phyloP scores from a whole-genome alignment of 805 yeast species.

The Clavispora santaluciae region DNA sequence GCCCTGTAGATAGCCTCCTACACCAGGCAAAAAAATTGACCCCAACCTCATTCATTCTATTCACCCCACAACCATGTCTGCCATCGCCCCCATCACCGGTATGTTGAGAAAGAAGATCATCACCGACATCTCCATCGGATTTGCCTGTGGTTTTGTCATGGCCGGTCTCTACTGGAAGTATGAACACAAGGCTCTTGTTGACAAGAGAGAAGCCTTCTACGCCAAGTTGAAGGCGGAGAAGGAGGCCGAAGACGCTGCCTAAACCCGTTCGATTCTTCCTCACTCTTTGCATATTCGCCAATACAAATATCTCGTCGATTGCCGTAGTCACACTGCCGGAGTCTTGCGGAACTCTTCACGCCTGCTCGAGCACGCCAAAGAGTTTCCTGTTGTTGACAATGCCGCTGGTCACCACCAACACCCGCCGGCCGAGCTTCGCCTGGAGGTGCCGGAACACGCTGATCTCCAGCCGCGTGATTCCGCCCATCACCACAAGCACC shows the following conservation, averaged over 20 bases:
- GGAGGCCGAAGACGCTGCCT: slow-evolving; percentile 48
- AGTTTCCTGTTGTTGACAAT: slow-evolving; percentile 35
- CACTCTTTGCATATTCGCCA: slow-evolving; percentile 2
- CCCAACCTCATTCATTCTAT: background rate
- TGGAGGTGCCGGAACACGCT: slow-evolving; percentile 66
- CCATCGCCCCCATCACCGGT: slow-evolving; percentile 85
- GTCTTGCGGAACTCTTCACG: background rate
- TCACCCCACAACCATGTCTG: slow-evolving; percentile 1
- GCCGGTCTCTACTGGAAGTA: slow-evolving; percentile 80
- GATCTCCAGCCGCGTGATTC: slow-evolving; percentile 80
- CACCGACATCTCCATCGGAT: slow-evolving; percentile 72
- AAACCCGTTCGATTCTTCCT: slow-evolving; percentile 1
- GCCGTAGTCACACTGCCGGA: background rate
- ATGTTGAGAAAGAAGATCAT: slow-evolving; percentile 74
- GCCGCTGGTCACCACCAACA: slow-evolving; percentile 43
- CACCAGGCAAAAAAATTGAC: background rate
- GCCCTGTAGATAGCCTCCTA: slow-evolving; percentile 1
- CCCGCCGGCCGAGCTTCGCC: slow-evolving; percentile 34
- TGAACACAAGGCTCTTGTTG: slow-evolving; percentile 71
- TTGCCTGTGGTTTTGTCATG: slow-evolving; percentile 50
- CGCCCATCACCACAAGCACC: slow-evolving; percentile 69
- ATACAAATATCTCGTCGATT: background rate
- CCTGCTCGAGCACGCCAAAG: slow-evolving; percentile 9
- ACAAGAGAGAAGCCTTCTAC: slow-evolving; percentile 81
- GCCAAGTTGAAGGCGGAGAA: slow-evolving; percentile 71